Evolutionary conservation across 129 eudicot genomes (phyloP).

Genomic region (Lactuca saligna): DNA sequence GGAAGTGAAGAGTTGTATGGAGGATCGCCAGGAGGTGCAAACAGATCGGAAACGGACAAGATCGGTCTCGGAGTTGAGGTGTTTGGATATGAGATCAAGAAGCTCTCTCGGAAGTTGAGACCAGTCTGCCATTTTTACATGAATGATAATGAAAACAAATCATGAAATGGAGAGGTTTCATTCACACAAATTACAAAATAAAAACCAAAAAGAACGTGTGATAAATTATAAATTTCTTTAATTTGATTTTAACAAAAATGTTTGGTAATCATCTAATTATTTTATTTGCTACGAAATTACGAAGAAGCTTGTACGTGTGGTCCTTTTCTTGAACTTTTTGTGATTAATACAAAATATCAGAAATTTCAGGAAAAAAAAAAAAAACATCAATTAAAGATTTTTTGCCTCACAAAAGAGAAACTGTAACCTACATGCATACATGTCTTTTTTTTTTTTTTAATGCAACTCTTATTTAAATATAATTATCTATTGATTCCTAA

Average conservation of each 20-base stretch:
- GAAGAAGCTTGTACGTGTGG: neutral
- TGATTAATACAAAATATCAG: no score
- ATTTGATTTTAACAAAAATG: no score
- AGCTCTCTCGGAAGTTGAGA: constrained; percentile 80
- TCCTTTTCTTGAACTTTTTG: neutral
- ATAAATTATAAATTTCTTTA: neutral
- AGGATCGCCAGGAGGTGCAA: constrained; percentile 85
- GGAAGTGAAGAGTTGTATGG: constrained; percentile 33
- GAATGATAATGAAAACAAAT: constrained; percentile 1
- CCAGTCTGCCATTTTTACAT: constrained; percentile 74
- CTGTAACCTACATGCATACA: neutral
- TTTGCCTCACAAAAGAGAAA: neutral
- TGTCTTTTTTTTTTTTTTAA: no score
- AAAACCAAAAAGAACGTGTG: neutral
- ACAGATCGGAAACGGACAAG: constrained; percentile 81
- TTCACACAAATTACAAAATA: neutral
- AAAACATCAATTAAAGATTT: no score
- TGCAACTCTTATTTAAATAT: neutral
- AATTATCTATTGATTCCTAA: neutral
- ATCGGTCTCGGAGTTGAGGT: constrained; percentile 58
- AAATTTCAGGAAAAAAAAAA: no score
- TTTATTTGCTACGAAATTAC: neutral
- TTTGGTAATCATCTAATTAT: neutral
- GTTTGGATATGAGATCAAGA: constrained; percentile 55
- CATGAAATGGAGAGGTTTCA: neutral